Percentiles rank a stretch among this genome's conserved stretches.
phyloP scores from a whole-genome alignment of 176 grass and related monocot genomes.

The Luzula sylvatica region DNA sequence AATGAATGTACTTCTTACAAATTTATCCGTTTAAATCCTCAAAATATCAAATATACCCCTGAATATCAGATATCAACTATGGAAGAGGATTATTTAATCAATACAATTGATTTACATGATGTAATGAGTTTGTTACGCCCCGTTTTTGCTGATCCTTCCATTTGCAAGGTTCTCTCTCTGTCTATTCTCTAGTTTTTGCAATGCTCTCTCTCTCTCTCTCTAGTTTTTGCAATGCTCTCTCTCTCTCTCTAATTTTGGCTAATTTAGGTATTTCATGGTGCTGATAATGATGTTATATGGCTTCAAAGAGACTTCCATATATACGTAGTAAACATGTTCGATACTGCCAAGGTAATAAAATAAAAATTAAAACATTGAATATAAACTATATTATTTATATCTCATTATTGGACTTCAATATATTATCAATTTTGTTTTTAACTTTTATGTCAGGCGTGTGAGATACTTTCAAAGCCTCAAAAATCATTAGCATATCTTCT shows the following conservation, averaged over 20 bases:
- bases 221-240: neutral
- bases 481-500: constrained; percentile 98
- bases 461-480: constrained; percentile 76
- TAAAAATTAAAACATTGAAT: neutral
- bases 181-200: constrained; percentile 9
- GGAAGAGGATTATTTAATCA: constrained; percentile 80
- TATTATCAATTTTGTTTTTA: constrained; percentile 9
- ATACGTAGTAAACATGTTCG: constrained; percentile 98
- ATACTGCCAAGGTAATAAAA: constrained; percentile 97
- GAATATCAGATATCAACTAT: constrained; percentile 58
- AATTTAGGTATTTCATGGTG: constrained; percentile 74
- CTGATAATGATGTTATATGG: constrained; percentile 97
- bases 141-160: constrained; percentile 63
- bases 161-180: constrained; percentile 57
- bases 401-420: neutral
- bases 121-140: constrained; percentile 52
- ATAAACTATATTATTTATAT: constrained; percentile 1
- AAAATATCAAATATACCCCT: neutral
- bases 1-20: neutral
- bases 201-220: neutral
- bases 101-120: constrained; percentile 88
- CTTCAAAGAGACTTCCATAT: constrained; percentile 98
- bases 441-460: constrained; percentile 72
- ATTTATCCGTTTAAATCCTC: neutral
- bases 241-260: neutral